Conservation (phyloP, 2,329 filamentous ascomycete genomes). For the Neopestalotiopsis clavispora region DNA sequence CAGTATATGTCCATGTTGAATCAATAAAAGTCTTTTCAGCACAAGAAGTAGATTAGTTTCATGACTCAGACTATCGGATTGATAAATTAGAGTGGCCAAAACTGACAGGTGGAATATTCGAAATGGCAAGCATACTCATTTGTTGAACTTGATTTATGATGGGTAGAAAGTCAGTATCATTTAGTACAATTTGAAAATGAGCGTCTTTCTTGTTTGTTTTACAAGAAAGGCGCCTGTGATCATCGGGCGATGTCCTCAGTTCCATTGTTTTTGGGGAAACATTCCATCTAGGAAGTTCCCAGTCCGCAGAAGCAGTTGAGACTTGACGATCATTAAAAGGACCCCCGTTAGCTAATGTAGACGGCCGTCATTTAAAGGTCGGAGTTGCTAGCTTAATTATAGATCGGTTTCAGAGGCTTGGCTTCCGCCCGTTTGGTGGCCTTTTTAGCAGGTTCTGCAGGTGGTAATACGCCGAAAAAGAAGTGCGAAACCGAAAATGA, state of each 20-base stretch:
- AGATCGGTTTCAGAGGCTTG: constrained; percentile 2
- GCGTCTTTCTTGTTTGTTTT: background rate
- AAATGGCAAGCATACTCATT: background rate
- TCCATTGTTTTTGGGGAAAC: background rate
- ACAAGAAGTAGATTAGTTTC: background rate
- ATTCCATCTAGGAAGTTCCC: background rate
- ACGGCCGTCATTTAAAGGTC: background rate
- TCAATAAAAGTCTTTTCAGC: background rate
- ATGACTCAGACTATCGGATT: background rate
- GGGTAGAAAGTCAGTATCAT: background rate
- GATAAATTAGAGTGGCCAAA: background rate
- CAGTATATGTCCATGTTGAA: no score
- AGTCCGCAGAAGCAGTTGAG: background rate
- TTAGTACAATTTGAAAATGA: background rate
- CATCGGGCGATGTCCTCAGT: background rate
- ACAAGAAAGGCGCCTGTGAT: background rate
- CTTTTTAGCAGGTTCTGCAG: background rate
- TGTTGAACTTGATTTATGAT: background rate
- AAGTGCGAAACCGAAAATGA: background rate
- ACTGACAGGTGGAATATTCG: background rate
- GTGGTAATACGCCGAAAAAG: background rate
- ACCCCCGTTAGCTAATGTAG: background rate
- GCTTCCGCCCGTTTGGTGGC: background rate
- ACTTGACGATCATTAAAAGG: background rate
- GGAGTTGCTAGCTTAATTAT: background rate